A percentile compares a stretch with the other conserved stretches of the same genome.
Evolutionary conservation across 148 eudicot genomes (phyloP).

Genomic region (Agrostemma githago): DNA sequence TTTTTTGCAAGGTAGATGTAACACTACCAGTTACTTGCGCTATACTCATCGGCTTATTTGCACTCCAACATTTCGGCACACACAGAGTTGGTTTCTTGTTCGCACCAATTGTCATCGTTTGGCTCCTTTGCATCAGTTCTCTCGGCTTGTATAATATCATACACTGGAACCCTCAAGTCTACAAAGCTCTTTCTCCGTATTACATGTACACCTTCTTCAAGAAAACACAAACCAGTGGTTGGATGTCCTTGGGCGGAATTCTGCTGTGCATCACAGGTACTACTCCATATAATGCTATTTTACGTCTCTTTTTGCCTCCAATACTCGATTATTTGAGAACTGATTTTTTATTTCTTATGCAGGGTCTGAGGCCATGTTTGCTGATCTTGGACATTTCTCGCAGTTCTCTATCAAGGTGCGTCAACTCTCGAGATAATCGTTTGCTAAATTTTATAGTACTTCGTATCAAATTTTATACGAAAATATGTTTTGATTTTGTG

Average conservation of each 20-base stretch:
- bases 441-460: too few species aligned
- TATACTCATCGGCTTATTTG: slow-evolving; percentile 72
- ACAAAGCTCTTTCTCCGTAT: slow-evolving; percentile 85
- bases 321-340: background rate
- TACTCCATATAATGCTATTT: slow-evolving; percentile 19
- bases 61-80: slow-evolving; percentile 89
- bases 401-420: slow-evolving; percentile 89
- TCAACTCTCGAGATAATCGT: background rate
- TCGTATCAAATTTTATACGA: background rate
- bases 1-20: slow-evolving; percentile 58
- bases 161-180: slow-evolving; percentile 80
- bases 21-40: slow-evolving; percentile 81
- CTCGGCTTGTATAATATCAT: slow-evolving; percentile 85
- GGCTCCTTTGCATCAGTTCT: slow-evolving; percentile 89
- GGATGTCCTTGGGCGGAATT: slow-evolving; percentile 99
- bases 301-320: slow-evolving; percentile 8
- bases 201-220: slow-evolving; percentile 92
- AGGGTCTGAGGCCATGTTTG: slow-evolving; percentile 99
- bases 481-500: slow-evolving; percentile 8
- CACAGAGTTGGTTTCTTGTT: slow-evolving; percentile 84
- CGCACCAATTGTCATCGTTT: slow-evolving; percentile 78
- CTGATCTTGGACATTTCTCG: slow-evolving; percentile 98
- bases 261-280: slow-evolving; percentile 91
- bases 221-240: slow-evolving; percentile 81
- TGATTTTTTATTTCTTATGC: slow-evolving; percentile 15